Percentiles rank a stretch among this genome's conserved stretches.
Conservation (phyloP, 2,329 filamentous ascomycete species). For the Monilinia vaccinii-corymbosi region DNA sequence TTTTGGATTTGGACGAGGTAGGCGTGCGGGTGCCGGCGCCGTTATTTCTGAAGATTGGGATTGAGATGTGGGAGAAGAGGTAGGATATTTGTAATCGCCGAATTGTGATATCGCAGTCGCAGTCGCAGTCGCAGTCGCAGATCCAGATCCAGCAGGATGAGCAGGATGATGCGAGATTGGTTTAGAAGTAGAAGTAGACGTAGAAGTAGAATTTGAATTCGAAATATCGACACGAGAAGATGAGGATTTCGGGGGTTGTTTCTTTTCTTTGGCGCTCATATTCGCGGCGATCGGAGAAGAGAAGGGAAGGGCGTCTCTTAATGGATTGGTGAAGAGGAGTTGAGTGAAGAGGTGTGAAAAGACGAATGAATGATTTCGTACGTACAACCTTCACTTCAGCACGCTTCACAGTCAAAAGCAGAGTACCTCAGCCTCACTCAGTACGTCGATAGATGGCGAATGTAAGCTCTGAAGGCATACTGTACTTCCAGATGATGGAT, state of each 20-base stretch:
- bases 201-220: not conserved
- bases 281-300: not conserved
- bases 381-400: no score
- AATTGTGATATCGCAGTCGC: not conserved
- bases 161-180: not conserved
- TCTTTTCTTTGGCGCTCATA: not conserved
- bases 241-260: not conserved
- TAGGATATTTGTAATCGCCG: not conserved
- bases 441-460: no score
- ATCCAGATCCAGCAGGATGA: not conserved
- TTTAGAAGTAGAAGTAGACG: not conserved
- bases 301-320: no score
- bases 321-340: not conserved
- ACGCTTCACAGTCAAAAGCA: no score
- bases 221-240: not conserved
- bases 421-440: no score
- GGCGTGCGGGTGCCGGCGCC: not conserved
- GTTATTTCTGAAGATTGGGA: not conserved
- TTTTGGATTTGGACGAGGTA: not conserved
- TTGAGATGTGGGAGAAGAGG: not conserved
- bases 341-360: not conserved
- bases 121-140: not conserved
- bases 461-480: no score
- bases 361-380: not conserved
- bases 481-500: no score